Conservation (phyloP, 768 basidiomycete genomes). For the Boletus rubescentipes region DNA sequence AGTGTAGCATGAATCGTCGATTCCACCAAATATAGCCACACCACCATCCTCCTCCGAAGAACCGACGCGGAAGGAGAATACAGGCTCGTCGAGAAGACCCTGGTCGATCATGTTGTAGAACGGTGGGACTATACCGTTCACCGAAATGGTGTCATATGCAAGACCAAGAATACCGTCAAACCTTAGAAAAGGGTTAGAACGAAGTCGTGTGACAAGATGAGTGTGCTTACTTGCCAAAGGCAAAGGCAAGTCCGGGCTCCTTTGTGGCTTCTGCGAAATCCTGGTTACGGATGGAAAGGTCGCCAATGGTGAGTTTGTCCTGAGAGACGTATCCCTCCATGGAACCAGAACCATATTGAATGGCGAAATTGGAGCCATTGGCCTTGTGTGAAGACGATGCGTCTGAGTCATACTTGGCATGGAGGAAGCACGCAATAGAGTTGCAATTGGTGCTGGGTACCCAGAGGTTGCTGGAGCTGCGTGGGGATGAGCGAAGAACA, state of each 20-base stretch:
- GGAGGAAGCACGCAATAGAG: conserved; percentile 92
- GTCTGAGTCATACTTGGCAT: conserved; percentile 83
- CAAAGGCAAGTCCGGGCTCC: conserved; percentile 96
- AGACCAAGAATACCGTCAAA: conserved; percentile 96
- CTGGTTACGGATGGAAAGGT: conserved; percentile 68
- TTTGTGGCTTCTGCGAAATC: conserved; percentile 95
- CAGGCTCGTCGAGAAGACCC: conserved; percentile 74
- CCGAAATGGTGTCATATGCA: conserved; percentile 92
- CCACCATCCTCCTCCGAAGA: conserved; percentile 85
- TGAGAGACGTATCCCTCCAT: conserved; percentile 95
- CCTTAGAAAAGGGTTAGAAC: conserved; percentile 39
- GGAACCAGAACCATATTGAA: conserved; percentile 93
- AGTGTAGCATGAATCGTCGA: conserved; percentile 72
- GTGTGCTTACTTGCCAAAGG: conserved; percentile 81
- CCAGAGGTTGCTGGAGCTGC: conserved; percentile 90
- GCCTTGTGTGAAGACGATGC: conserved; percentile 82
- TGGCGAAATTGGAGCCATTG: conserved; percentile 87
- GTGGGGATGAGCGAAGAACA: neutral
- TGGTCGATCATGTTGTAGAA: conserved; percentile 92
- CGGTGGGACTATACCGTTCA: conserved; percentile 89
- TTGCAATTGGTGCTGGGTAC: conserved; percentile 80
- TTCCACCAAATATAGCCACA: conserved; percentile 88
- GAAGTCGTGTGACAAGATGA: neutral
- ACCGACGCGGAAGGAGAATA: conserved; percentile 95
- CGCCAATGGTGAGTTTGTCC: conserved; percentile 79